Evolutionary conservation across 768 basidiomycete species (phyloP).

Genomic region (Termitomyces titanicus): DNA sequence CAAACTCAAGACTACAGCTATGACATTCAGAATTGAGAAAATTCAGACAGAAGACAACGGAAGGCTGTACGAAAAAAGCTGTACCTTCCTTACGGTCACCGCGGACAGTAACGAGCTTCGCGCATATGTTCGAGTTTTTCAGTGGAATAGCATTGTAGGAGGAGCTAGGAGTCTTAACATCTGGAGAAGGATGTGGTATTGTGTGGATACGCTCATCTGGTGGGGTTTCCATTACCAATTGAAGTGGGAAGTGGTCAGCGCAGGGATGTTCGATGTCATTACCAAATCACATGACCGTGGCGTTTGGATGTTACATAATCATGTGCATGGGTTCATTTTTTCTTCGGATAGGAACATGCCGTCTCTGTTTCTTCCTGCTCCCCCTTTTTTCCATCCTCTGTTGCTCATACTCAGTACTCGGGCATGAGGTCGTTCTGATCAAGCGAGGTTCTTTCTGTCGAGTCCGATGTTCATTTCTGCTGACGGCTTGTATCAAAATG

Average conservation of each 20-base stretch:
- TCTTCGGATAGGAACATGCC: too few species aligned
- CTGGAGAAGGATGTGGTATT: not conserved
- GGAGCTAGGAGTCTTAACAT: not conserved
- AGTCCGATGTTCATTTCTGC: too few species aligned
- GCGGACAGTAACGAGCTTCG: slow-evolving; percentile 62
- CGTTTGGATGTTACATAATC: too few species aligned
- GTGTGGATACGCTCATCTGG: not conserved
- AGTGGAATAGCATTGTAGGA: not conserved
- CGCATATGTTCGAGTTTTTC: slow-evolving; percentile 51
- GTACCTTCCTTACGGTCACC: slow-evolving; percentile 67
- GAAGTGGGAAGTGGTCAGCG: too few species aligned
- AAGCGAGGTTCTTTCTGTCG: too few species aligned
- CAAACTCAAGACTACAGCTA: slow-evolving; percentile 59
- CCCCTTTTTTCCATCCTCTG: too few species aligned
- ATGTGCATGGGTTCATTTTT: too few species aligned
- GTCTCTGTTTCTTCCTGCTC: too few species aligned
- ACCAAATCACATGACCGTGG: not conserved
- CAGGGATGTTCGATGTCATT: too few species aligned
- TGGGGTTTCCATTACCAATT: not conserved
- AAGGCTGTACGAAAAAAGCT: slow-evolving; percentile 32
- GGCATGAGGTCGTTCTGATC: too few species aligned
- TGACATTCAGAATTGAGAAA: not conserved
- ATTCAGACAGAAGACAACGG: not conserved
- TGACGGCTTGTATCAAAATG: too few species aligned
- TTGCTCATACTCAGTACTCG: too few species aligned